Percentiles rank a stretch among this genome's conserved stretches.
Conservation (phyloP, 2,329 filamentous ascomycete genomes). For the Niveomyces coronatus region DNA sequence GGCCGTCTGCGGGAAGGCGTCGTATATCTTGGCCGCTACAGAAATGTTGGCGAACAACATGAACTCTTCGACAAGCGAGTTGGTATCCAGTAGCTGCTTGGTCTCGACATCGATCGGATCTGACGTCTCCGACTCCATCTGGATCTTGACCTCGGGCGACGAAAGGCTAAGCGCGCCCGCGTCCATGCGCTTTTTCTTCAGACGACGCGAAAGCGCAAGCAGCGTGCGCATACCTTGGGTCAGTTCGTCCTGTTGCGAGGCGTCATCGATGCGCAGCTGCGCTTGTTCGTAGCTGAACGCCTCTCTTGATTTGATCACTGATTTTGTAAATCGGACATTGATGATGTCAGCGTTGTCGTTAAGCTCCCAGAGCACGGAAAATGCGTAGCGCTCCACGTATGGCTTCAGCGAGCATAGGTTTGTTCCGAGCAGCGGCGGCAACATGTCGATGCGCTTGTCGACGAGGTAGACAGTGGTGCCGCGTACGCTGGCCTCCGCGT, state of each 20-base stretch:
- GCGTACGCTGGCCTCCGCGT: slow-evolving; percentile 83
- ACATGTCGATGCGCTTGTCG: slow-evolving; percentile 99
- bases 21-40: slow-evolving; percentile 82
- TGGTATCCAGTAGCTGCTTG: slow-evolving; percentile 87
- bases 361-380: slow-evolving; percentile 83
- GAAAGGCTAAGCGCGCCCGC: slow-evolving; percentile 91
- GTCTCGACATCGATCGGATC: slow-evolving; percentile 95
- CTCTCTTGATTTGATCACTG: slow-evolving; percentile 91
- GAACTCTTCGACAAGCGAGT: slow-evolving; percentile 97
- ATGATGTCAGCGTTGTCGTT: slow-evolving; percentile 77
- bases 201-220: slow-evolving; percentile 79
- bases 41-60: slow-evolving; percentile 98
- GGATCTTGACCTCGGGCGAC: slow-evolving; percentile 94
- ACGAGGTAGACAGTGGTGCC: slow-evolving; percentile 96
- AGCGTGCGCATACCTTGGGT: slow-evolving; percentile 83
- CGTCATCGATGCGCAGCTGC: slow-evolving; percentile 86
- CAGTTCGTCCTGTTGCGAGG: slow-evolving; percentile 76
- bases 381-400: slow-evolving; percentile 89
- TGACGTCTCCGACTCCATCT: slow-evolving; percentile 89
- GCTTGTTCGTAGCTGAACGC: slow-evolving; percentile 98
- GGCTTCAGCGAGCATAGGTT: slow-evolving; percentile 95
- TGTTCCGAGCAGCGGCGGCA: slow-evolving; percentile 90
- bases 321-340: slow-evolving; percentile 84
- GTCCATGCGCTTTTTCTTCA: slow-evolving; percentile 92
- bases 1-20: slow-evolving; percentile 88